phyloP scores from a whole-genome alignment of 805 yeast species.

The Jamesozyma lodderae region DNA sequence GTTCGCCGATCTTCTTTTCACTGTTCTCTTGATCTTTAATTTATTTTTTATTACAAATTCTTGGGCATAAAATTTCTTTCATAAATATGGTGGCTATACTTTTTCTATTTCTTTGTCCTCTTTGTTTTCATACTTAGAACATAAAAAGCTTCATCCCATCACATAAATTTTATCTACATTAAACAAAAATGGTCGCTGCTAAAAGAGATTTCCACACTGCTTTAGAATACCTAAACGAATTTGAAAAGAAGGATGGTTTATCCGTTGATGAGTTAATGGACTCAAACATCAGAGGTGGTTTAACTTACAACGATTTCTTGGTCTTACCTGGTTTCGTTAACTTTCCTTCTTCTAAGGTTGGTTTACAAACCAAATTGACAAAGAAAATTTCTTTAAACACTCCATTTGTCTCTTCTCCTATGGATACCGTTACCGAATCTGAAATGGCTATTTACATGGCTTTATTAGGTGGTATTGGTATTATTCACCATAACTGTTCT shows the following conservation, averaged over 20 bases:
- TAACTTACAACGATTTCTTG: conserved; percentile 94
- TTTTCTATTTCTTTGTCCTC: conserved; percentile 4
- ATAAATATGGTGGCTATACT: conserved; percentile 8
- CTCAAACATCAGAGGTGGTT: conserved; percentile 84
- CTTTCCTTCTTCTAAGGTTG: conserved; percentile 73
- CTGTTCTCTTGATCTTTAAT: background rate
- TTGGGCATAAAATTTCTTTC: conserved; percentile 7
- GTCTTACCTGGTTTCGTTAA: conserved; percentile 90
- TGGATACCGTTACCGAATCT: conserved; percentile 98
- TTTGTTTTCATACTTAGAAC: background rate
- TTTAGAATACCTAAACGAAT: conserved; percentile 52
- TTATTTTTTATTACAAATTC: conserved; percentile 1
- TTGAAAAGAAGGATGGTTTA: conserved; percentile 74
- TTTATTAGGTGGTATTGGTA: conserved; percentile 96
- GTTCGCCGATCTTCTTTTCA: background rate
- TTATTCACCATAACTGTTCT: conserved; percentile 94
- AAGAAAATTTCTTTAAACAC: conserved; percentile 84
- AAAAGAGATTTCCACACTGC: conserved; percentile 49
- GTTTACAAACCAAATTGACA: conserved; percentile 79
- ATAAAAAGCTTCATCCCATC: background rate
- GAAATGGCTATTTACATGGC: conserved; percentile 99
- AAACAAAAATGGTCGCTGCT: conserved; percentile 14
- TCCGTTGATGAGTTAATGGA: conserved; percentile 80
- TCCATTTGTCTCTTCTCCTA: conserved; percentile 96
- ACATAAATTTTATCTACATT: background rate